These are phyloP conservation scores for Collybia nuda DNA, from an alignment of 768 basidiomycete genomes.

Conservation along the genomic window DNA sequence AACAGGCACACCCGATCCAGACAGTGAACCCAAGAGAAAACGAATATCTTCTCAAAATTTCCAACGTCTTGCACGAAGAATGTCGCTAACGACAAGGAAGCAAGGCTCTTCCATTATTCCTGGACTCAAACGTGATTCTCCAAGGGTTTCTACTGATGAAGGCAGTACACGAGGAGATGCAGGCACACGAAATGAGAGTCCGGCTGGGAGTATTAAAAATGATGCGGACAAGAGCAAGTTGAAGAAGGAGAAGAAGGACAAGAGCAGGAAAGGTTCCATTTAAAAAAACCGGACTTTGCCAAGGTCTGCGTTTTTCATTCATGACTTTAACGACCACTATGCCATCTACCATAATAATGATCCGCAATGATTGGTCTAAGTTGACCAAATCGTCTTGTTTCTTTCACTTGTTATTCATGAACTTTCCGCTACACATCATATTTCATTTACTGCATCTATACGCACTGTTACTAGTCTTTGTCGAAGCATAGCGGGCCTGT, in stretches of 20 bases:
- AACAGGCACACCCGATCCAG: slow-evolving; percentile 70
- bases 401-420: neutral
- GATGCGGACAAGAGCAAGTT: slow-evolving; percentile 49
- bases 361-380: neutral
- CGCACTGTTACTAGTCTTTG: neutral
- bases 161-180: slow-evolving; percentile 38
- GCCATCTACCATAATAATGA: slow-evolving; percentile 14
- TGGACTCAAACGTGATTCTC: slow-evolving; percentile 53
- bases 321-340: slow-evolving; percentile 24
- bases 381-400: neutral
- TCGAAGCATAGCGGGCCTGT: no score
- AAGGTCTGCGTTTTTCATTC: slow-evolving; percentile 7
- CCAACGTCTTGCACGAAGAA: slow-evolving; percentile 73
- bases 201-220: slow-evolving; percentile 50
- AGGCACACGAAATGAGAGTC: slow-evolving; percentile 50
- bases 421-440: slow-evolving; percentile 3
- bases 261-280: slow-evolving; percentile 42
- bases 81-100: slow-evolving; percentile 64
- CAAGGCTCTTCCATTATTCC: slow-evolving; percentile 55
- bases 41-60: slow-evolving; percentile 86
- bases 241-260: slow-evolving; percentile 63
- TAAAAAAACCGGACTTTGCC: slow-evolving; percentile 15
- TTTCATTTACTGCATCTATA: slow-evolving; percentile 3
- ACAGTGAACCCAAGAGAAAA: slow-evolving; percentile 75
- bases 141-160: slow-evolving; percentile 47